A percentile compares a stretch with the other conserved stretches of the same genome.
Evolutionary conservation across 2,329 filamentous ascomycete species (phyloP).

Genomic region (Calonectria pseudoturangicola): DNA sequence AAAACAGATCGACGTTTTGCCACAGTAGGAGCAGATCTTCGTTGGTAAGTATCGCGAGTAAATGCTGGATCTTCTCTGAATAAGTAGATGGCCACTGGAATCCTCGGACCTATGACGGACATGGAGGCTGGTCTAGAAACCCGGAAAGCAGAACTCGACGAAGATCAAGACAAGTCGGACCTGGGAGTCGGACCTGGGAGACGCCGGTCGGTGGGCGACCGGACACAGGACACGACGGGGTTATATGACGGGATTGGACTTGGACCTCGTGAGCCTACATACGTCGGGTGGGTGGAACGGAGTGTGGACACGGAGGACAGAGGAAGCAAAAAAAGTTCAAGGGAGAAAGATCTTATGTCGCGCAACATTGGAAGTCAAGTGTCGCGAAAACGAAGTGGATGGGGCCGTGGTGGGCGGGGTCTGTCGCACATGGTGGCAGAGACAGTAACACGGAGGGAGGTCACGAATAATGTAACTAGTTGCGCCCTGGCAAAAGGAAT

Average conservation of each 20-base stretch:
- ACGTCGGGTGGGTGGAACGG: constrained; percentile 42
- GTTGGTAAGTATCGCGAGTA: constrained; percentile 37
- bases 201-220: background rate
- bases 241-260: constrained; percentile 50
- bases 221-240: constrained; percentile 38
- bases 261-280: constrained; percentile 42
- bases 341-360: constrained; percentile 48
- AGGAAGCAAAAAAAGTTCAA: constrained; percentile 35
- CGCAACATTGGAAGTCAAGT: constrained; percentile 42
- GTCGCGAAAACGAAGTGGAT: constrained; percentile 44
- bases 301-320: constrained; percentile 40
- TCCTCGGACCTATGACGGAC: constrained; percentile 44
- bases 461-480: constrained; percentile 51
- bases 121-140: constrained; percentile 37
- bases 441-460: constrained; percentile 47
- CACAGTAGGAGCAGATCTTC: constrained; percentile 45
- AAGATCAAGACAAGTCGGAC: constrained; percentile 38
- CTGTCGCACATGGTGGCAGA: constrained; percentile 52
- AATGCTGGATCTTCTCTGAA: constrained; percentile 48
- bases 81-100: constrained; percentile 53
- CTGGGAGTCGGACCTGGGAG: constrained; percentile 9
- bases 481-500: constrained; percentile 50
- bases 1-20: constrained; percentile 60
- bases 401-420: constrained; percentile 45
- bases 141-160: constrained; percentile 31